These are phyloP conservation scores for Houttuynia cordata DNA, from an alignment of 164 flowering plant species.

Conservation along the genomic window DNA sequence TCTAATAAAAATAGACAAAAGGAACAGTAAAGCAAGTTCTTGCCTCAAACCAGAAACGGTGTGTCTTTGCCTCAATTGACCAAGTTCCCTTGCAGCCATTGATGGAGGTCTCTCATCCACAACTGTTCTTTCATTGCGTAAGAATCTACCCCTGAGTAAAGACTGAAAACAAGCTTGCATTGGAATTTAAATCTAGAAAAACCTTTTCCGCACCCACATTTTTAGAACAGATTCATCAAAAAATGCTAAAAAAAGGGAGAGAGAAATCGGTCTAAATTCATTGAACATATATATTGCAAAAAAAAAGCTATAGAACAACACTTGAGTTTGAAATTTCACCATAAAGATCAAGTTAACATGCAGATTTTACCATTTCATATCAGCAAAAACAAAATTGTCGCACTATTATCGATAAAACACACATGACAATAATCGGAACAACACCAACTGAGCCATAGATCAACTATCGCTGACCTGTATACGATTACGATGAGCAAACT, in stretches of 20 bases:
- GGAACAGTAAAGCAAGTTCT: background rate
- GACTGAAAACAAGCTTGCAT: constrained; percentile 35
- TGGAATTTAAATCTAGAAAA: background rate
- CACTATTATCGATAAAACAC: background rate
- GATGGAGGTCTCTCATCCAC: constrained; percentile 58
- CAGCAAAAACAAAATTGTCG: background rate
- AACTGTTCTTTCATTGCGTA: constrained; percentile 42
- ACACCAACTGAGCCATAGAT: no score
- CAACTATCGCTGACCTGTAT: constrained; percentile 55
- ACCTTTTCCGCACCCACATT: background rate
- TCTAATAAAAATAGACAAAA: background rate
- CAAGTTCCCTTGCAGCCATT: constrained; percentile 65
- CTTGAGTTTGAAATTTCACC: background rate
- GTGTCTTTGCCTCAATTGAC: constrained; percentile 62
- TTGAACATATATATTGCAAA: background rate
- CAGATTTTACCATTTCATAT: background rate
- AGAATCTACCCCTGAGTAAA: constrained; percentile 69
- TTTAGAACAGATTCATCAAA: background rate
- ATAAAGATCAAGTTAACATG: background rate
- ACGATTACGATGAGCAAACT: constrained; percentile 84
- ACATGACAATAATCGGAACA: no score
- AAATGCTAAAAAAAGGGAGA: no score
- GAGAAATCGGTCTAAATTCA: no score
- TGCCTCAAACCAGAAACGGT: constrained; percentile 92
- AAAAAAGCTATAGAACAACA: background rate